These are phyloP conservation scores for Powellomyces hirtus DNA, from an alignment of 192 early-diverging fungal species.

Conservation along the genomic window DNA sequence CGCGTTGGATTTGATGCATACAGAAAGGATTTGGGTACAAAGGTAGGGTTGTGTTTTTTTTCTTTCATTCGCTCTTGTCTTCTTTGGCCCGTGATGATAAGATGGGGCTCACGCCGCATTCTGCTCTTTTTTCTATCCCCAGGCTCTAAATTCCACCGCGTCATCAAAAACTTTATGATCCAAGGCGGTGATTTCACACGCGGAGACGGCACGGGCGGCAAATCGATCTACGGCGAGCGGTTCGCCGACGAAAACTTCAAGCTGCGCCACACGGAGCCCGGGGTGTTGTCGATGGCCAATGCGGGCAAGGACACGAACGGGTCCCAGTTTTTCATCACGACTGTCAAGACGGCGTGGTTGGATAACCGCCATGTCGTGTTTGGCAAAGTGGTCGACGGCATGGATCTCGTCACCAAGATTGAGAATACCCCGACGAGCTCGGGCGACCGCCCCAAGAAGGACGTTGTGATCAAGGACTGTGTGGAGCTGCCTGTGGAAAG, in stretches of 20 bases:
- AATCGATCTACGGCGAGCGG: slow-evolving; percentile 78
- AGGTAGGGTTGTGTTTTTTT: too few relatives aligned
- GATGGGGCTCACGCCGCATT: too few relatives aligned
- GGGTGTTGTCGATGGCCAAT: slow-evolving; percentile 93
- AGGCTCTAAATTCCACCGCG: slow-evolving; percentile 78
- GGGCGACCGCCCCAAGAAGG: slow-evolving; percentile 52
- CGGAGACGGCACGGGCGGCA: slow-evolving; percentile 78
- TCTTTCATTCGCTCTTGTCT: too few relatives aligned
- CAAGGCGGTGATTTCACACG: slow-evolving; percentile 85
- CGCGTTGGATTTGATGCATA: too few relatives aligned
- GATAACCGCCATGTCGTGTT: slow-evolving; percentile 63
- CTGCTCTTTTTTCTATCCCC: too few relatives aligned
- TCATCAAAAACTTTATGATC: slow-evolving; percentile 82
- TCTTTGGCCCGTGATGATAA: too few relatives aligned
- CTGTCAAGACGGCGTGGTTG: slow-evolving; percentile 52
- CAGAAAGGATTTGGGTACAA: slow-evolving; percentile 64
- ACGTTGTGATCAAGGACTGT: slow-evolving; percentile 50
- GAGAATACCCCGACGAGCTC: slow-evolving; percentile 39
- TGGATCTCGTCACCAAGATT: slow-evolving; percentile 42
- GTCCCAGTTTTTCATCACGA: slow-evolving; percentile 66
- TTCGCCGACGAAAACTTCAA: slow-evolving; percentile 97
- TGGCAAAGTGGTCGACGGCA: slow-evolving; percentile 54
- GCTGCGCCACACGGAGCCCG: slow-evolving; percentile 69
- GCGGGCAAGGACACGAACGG: slow-evolving; percentile 40
- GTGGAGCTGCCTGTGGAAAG: slow-evolving; percentile 44